Evolutionary conservation across 805 yeast species (phyloP).

Genomic region (Metschnikowia baotianmanensis): DNA sequence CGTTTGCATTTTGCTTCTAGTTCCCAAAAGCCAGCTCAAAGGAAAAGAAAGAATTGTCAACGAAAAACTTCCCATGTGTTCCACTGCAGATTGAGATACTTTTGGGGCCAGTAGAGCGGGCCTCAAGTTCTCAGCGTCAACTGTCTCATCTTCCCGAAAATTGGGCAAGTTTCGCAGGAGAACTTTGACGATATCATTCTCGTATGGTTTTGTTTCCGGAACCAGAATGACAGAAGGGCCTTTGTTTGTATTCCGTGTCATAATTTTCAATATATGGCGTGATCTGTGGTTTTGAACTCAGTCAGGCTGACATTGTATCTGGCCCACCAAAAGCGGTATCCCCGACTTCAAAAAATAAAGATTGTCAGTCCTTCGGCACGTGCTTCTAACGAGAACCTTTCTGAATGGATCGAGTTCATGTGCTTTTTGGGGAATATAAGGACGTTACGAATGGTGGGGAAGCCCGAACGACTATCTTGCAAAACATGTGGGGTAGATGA

Average conservation of each 20-base stretch:
- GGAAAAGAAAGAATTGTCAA: no score
- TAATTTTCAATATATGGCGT: background rate
- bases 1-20: background rate
- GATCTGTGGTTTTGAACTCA: background rate
- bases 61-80: no score
- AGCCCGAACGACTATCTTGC: no score
- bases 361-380: no score
- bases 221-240: background rate
- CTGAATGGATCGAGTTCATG: no score
- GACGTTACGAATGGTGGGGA: no score
- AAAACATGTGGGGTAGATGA: no score
- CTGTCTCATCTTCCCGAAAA: slow-evolving; percentile 3
- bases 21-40: slow-evolving; percentile 7
- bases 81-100: background rate
- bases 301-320: background rate
- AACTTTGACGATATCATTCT: background rate
- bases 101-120: no score
- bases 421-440: no score
- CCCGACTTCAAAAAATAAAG: no score
- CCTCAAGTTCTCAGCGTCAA: no score
- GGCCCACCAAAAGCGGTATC: slow-evolving; percentile 3
- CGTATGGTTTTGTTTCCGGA: background rate
- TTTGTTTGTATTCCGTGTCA: background rate
- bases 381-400: no score
- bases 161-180: slow-evolving; percentile 11